These are phyloP conservation scores for Beauveria bassiana DNA, from an alignment of 2,329 filamentous ascomycete genomes.

Conservation along the genomic window DNA sequence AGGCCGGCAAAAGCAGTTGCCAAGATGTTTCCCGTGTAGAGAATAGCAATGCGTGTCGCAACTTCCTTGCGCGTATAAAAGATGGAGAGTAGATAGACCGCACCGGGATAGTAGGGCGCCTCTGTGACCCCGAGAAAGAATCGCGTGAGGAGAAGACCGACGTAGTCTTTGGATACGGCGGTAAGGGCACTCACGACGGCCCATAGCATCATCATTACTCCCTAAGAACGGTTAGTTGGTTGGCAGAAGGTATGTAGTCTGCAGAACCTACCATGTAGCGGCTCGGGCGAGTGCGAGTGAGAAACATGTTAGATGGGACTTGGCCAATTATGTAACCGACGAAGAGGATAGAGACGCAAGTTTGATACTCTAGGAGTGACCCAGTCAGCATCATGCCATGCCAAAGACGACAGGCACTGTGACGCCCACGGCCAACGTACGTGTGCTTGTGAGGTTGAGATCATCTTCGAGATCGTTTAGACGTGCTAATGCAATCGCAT, in stretches of 20 bases:
- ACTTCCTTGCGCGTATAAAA: constrained; percentile 60
- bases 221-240: constrained; percentile 16
- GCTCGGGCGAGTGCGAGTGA: constrained; percentile 28
- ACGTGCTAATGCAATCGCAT: constrained; percentile 37
- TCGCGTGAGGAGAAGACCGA: constrained; percentile 39
- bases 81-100: constrained; percentile 36
- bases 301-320: constrained; percentile 27
- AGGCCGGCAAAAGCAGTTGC: constrained; percentile 61
- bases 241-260: neutral
- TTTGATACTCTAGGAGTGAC: constrained; percentile 15
- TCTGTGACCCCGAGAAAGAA: constrained; percentile 38
- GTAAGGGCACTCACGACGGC: constrained; percentile 39
- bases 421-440: neutral
- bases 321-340: constrained; percentile 20
- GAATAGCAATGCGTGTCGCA: constrained; percentile 52
- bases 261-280: constrained; percentile 25
- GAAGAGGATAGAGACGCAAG: constrained; percentile 20
- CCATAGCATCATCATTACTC: constrained; percentile 39
- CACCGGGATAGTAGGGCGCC: constrained; percentile 44
- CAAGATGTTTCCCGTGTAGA: constrained; percentile 53
- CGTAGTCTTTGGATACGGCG: constrained; percentile 39
- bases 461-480: constrained; percentile 18
- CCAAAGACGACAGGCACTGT: neutral
- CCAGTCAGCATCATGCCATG: neutral
- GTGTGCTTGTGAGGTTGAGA: constrained; percentile 13